Evolutionary conservation across 169 alveolate species (phyloP).

Genomic region (Plasmodium berghei): DNA sequence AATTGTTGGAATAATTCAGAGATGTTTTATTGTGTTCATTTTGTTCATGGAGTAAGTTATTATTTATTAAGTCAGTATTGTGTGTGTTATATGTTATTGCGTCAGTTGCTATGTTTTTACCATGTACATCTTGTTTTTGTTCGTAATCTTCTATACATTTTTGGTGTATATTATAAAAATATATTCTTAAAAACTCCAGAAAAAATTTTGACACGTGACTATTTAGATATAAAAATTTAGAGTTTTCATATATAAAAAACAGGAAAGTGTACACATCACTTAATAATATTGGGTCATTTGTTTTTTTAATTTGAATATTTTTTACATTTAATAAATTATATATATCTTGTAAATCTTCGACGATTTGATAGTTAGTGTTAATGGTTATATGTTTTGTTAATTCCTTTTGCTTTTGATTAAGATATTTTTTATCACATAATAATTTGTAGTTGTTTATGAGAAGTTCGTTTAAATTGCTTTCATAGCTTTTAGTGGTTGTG

Average conservation of each 20-base stretch:
- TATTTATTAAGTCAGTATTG: neutral
- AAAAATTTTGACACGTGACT: slow-evolving; percentile 37
- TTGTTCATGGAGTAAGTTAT: neutral
- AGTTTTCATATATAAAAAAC: slow-evolving; percentile 70
- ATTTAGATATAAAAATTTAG: slow-evolving; percentile 26
- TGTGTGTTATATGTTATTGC: neutral
- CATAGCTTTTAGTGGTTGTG: slow-evolving; percentile 4
- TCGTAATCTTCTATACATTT: neutral
- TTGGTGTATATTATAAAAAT: slow-evolving; percentile 35
- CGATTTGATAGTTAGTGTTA: slow-evolving; percentile 8
- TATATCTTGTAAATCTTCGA: slow-evolving; percentile 26
- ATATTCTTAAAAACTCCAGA: slow-evolving; percentile 48
- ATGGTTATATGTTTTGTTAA: neutral
- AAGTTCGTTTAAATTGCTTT: slow-evolving; percentile 26
- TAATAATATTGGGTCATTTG: slow-evolving; percentile 15
- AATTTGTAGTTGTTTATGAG: slow-evolving; percentile 19
- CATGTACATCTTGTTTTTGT: neutral
- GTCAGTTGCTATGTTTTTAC: neutral
- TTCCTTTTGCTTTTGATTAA: neutral
- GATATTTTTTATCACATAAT: slow-evolving; percentile 12
- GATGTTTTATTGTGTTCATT: slow-evolving; percentile 1
- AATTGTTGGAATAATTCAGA: neutral
- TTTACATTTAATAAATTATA: slow-evolving; percentile 43
- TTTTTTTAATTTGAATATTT: slow-evolving; percentile 38
- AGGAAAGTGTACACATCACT: slow-evolving; percentile 45